Evolutionary conservation across 2,329 filamentous ascomycete species (phyloP), one percentile per base, ranked within the genome.

Genomic region (Botrytis aclada): DNA sequence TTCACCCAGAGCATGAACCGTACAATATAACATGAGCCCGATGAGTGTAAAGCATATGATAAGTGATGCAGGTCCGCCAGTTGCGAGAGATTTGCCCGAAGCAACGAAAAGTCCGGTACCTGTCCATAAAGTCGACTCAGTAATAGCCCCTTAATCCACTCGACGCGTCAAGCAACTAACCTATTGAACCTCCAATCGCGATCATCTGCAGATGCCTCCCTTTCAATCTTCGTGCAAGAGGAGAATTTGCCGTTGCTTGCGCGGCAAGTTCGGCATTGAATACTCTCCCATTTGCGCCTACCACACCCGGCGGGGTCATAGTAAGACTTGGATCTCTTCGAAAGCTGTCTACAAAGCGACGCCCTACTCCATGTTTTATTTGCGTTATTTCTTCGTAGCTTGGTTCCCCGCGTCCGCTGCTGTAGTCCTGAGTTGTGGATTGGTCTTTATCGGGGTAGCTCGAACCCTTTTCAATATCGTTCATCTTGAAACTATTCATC

Each of bases 191-290:
- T 78, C 94, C 94, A 77, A 98, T 97, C 22, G 95, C 95, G 85
- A 98, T 98, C 95, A 98, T 98, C 84, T 98, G 95, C 80, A 98
- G 81, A 84, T 98, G 95, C 65, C 94, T 87, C 32, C 90, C 90
- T 83, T 97, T 96, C 77, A 97, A 83, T 81, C 90, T 91, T 79
- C 94, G 87, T 69, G 92, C 89, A 69, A 98, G 86, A 12, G 92
- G 89, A 63, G 93, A 91, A 76, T 90, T 87, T 6, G 93, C 92
- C 2, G 93, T 95, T 61, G 86, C 86, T 25, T 83, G 81, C 1
- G 86, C 87, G 0, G 88, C 88, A 71, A 81, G 81, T 80, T 94
- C 91, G 76, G 93, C 83, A 80, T 93, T 86, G 79, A 88, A 90
- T 22, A 85, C 84, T 61, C 76, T 74, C 18, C 79, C 79, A 75